Conservation (phyloP, 495 filamentous ascomycete genomes). For the Immersiella caudata region DNA sequence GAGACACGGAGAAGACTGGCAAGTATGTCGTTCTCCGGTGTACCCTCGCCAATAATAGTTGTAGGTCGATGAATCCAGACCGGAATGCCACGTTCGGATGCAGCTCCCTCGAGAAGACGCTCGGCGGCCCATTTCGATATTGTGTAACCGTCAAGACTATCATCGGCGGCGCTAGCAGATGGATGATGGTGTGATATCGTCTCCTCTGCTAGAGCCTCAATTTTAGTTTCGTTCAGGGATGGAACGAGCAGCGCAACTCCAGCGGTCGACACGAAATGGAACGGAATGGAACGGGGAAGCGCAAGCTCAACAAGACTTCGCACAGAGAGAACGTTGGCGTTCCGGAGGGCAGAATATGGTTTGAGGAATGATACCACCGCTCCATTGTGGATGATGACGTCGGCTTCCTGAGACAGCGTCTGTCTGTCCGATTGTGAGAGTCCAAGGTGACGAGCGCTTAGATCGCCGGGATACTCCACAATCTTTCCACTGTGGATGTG, state of each 20-base stretch:
- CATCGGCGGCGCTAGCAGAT: not conserved
- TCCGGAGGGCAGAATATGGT: constrained; percentile 42
- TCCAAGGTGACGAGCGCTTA: constrained; percentile 18
- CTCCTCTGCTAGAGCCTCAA: no score
- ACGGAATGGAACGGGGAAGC: constrained; percentile 24
- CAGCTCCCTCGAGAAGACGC: not conserved
- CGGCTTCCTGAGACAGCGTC: constrained; percentile 8
- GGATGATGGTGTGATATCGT: not conserved
- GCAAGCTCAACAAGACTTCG: constrained; percentile 35
- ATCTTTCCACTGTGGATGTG: constrained; percentile 1
- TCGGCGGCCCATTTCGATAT: constrained; percentile 3
- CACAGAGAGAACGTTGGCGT: constrained; percentile 46
- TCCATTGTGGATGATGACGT: constrained; percentile 51
- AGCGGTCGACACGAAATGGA: constrained; percentile 50
- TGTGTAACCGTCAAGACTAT: constrained; percentile 1
- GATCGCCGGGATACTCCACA: constrained; percentile 1
- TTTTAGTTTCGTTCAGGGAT: no score
- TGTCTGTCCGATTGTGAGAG: constrained; percentile 32
- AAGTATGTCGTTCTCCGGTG: no score
- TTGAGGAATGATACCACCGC: constrained; percentile 52
- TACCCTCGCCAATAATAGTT: no score
- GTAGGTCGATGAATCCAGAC: not conserved
- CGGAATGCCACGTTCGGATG: not conserved
- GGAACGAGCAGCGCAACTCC: not conserved
- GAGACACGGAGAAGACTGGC: no score